A percentile compares a stretch with the other conserved stretches of the same genome.
phyloP scores from a whole-genome alignment of 2,329 filamentous ascomycete species.

The Chrysoporthe deuterocubensis region DNA sequence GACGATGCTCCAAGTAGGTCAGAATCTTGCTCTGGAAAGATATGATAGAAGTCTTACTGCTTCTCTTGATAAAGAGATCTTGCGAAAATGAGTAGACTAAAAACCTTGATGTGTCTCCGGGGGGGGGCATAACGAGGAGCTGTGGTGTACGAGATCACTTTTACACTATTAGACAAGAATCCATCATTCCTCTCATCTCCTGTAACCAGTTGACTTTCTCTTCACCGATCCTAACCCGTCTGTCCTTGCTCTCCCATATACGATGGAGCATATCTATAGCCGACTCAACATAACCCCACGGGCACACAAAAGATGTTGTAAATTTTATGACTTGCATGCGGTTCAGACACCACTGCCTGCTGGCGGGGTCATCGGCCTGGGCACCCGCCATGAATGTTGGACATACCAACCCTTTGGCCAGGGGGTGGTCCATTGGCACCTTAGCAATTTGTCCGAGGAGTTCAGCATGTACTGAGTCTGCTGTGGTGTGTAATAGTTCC shows the following conservation, averaged over 20 bases:
- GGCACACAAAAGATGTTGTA: constrained; percentile 45
- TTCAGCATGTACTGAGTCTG: constrained; percentile 46
- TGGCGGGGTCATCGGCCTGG: constrained; percentile 47
- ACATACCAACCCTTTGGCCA: constrained; percentile 62
- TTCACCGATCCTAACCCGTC: constrained; percentile 28
- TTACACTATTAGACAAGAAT: constrained; percentile 51
- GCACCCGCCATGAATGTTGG: constrained; percentile 61
- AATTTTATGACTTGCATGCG: constrained; percentile 41
- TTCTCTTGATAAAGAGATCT: not conserved
- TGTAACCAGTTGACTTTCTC: constrained; percentile 46
- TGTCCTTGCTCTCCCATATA: constrained; percentile 46
- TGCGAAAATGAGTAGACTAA: no score
- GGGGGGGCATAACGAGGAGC: not conserved
- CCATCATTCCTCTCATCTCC: constrained; percentile 45
- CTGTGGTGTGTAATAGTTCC: not conserved
- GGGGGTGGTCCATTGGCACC: constrained; percentile 52
- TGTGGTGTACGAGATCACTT: not conserved
- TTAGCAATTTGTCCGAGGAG: constrained; percentile 51
- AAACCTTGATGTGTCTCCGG: no score
- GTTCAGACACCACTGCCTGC: constrained; percentile 54
- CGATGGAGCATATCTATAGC: constrained; percentile 50
- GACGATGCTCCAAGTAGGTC: not conserved
- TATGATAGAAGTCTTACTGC: not conserved
- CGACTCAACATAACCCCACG: constrained; percentile 55
- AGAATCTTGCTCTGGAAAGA: not conserved